phyloP scores from a whole-genome alignment of 208 protist genomes.

The Trypanosoma melophagium region DNA sequence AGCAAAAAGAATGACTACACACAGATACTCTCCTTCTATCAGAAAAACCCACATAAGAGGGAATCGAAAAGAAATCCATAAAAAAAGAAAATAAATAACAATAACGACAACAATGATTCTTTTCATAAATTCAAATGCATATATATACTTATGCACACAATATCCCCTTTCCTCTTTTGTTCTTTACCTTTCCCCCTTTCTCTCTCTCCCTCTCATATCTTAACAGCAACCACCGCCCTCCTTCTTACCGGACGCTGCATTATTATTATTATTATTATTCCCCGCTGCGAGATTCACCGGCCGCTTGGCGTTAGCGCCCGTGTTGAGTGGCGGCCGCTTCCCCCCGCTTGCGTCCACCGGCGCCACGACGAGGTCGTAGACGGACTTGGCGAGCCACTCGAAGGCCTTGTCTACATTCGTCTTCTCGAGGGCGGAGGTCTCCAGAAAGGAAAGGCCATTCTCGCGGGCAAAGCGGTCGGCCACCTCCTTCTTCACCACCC shows the following conservation, averaged over 20 bases:
- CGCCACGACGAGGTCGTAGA: conserved; percentile 86
- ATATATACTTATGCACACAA: conserved; percentile 24
- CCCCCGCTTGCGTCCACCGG: conserved; percentile 40
- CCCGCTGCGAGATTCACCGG: conserved; percentile 11
- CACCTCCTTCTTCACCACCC: conserved; percentile 93
- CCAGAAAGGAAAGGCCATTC: conserved; percentile 96
- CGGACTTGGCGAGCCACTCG: conserved; percentile 96
- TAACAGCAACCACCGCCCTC: conserved; percentile 46
- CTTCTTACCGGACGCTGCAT: conserved; percentile 36
- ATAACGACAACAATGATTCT: too few species aligned
- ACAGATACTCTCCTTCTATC: too few species aligned
- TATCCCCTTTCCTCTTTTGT: conserved; percentile 14
- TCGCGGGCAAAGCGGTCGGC: conserved; percentile 95
- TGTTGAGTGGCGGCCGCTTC: conserved; percentile 30
- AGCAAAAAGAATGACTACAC: too few species aligned
- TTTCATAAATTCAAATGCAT: neutral
- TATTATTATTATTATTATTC: conserved; percentile 1
- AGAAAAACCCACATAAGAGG: too few species aligned
- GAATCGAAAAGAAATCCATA: too few species aligned
- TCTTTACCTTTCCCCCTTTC: too few species aligned
- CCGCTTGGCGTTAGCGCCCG: conserved; percentile 34
- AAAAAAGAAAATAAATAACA: too few species aligned
- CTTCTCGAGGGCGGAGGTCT: conserved; percentile 98
- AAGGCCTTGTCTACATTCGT: conserved; percentile 99
- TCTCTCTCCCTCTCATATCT: conserved; percentile 4